Base-by-base conservation (phyloP, 768 basidiomycete species). In the Collybia nuda region DNA sequence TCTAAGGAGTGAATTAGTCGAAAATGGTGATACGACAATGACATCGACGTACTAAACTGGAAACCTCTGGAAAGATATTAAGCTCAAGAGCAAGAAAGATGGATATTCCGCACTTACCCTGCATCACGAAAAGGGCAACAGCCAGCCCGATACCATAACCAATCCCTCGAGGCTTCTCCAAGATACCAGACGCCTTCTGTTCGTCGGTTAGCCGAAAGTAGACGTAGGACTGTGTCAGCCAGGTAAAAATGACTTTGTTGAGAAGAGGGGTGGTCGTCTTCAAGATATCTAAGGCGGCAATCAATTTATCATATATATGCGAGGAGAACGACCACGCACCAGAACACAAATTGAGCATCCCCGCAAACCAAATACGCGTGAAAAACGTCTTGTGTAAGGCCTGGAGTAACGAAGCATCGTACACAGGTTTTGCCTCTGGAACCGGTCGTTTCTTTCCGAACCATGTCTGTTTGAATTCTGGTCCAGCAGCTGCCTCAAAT, bases 61-160 rank as follows among this genome's bases (percentile, higher is more conserved):
- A 65, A 3, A 57, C 50, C 59, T 77, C 77, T 76, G 51, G 17
- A 28, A n/a, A 17, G n/a, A 21, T 14, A 28, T 38, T 23, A n/a
- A 36, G 2, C 23, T 2, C 28, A 22, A 44, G 41, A 4, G 7
- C 9, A 32, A 14, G 32, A 14, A 4, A 32, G 6, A 32, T 11
- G 6, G n/a, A 6, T 32, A 2, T 32, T 11, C 12, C 3, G 44
- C 22, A 53, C 64, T 38, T 50, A 77, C 81, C 74, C 73, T 85
- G 83, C 84, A 85, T 86, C 0, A 64, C 68, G 54, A 83, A 84
- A 23, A 85, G 60, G 3, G 72, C 82, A 45, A 82, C 68, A 0
- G 76, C 84, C 1, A 86, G 61, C 5, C 84, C 85, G 45, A 86
- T 75, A 1, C 85, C 85, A 60, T 79, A 81, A 0, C 84, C 84